phyloP scores from a whole-genome alignment of 106 monocot species.

The Dioscorea alata region DNA sequence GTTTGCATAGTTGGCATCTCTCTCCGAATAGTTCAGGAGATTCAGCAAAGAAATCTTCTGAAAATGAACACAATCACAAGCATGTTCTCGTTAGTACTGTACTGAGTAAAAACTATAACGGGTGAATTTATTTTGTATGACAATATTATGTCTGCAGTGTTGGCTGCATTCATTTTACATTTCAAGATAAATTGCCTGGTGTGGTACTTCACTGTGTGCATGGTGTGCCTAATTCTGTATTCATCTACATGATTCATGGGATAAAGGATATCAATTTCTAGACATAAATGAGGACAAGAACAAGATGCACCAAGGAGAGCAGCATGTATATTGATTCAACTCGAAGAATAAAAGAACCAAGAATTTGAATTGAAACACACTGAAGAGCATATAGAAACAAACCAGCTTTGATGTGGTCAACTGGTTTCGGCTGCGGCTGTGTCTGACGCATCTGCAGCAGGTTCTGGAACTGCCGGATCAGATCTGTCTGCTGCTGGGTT shows the following conservation, averaged over 20 bases:
- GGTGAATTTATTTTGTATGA: background rate
- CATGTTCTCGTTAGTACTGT: background rate
- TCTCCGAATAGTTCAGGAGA: constrained; percentile 12
- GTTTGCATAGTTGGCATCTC: constrained; percentile 35
- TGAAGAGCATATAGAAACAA: too few relatives aligned
- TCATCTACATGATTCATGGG: background rate
- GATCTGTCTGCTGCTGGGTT: too few relatives aligned
- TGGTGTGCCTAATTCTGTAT: background rate
- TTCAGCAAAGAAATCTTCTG: background rate
- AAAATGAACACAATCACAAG: background rate
- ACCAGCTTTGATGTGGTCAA: too few relatives aligned
- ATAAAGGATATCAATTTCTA: background rate
- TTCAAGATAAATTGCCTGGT: background rate
- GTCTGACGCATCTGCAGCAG: too few relatives aligned
- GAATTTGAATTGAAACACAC: too few relatives aligned
- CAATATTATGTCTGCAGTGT: background rate
- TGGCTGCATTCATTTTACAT: background rate
- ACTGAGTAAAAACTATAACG: background rate
- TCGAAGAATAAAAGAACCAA: too few relatives aligned
- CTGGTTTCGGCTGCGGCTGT: too few relatives aligned
- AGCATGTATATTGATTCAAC: too few relatives aligned
- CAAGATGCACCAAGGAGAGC: too few relatives aligned
- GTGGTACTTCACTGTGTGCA: background rate
- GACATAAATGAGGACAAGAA: too few relatives aligned
- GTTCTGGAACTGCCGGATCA: too few relatives aligned